Conservation (phyloP, 2,329 filamentous ascomycete genomes). For the Capronia epimyces region DNA sequence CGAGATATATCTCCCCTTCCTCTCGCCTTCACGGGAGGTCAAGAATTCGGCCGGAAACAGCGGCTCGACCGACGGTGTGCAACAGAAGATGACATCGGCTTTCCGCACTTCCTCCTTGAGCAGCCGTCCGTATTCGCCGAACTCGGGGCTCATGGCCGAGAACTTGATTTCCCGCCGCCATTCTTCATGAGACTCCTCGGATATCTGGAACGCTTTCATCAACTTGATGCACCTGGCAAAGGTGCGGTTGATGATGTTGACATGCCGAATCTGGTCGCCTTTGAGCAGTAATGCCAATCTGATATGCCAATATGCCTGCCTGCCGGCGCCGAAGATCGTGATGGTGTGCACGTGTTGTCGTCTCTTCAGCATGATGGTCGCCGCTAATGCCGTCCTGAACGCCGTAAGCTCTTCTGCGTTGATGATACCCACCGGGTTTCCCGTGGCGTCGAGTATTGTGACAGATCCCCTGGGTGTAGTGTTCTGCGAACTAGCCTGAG, state of each 20-base stretch:
- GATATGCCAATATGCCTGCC: conserved; percentile 93
- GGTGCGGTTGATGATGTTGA: conserved; percentile 75
- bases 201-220: conserved; percentile 50
- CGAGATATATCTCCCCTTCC: conserved; percentile 42
- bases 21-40: conserved; percentile 52
- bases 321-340: conserved; percentile 79
- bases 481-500: conserved; percentile 34
- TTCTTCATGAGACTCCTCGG: conserved; percentile 47
- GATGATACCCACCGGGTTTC: conserved; percentile 57
- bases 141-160: conserved; percentile 62
- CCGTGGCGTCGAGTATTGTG: conserved; percentile 54
- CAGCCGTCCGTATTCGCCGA: conserved; percentile 63
- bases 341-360: conserved; percentile 68
- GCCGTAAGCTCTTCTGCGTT: conserved; percentile 65
- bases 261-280: conserved; percentile 62
- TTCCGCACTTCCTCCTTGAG: conserved; percentile 63
- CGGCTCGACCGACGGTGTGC: conserved; percentile 67
- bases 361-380: conserved; percentile 56
- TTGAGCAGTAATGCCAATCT: conserved; percentile 69
- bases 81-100: conserved; percentile 81
- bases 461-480: conserved; percentile 54
- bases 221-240: conserved; percentile 44
- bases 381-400: conserved; percentile 61
- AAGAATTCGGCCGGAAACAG: conserved; percentile 71
- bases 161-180: conserved; percentile 65